These are phyloP conservation scores for Plenodomus biglobosus DNA, from an alignment of 2,329 filamentous ascomycete genomes.

Conservation along the genomic window DNA sequence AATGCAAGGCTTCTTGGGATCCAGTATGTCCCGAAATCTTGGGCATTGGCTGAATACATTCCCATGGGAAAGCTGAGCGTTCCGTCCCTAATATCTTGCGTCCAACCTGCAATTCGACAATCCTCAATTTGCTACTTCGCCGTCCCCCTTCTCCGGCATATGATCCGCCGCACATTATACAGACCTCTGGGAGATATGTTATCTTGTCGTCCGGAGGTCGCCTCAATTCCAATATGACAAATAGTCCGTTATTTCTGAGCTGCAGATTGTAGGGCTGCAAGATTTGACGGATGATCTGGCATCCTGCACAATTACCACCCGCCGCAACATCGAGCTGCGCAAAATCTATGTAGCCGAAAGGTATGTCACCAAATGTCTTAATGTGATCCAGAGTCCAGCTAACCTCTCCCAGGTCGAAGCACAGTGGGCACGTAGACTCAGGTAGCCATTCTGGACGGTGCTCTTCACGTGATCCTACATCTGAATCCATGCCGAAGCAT, in stretches of 20 bases:
- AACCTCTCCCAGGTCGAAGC: not conserved
- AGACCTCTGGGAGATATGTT: no score
- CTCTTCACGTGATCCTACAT: not conserved
- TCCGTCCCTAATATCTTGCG: not conserved
- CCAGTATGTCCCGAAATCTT: conserved; percentile 5
- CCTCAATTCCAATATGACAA: not conserved
- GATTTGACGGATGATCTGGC: not conserved
- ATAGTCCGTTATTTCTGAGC: not conserved
- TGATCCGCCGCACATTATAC: no score
- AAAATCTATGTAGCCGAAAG: not conserved
- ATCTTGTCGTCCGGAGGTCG: no score
- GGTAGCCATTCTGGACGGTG: not conserved
- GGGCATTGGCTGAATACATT: not conserved
- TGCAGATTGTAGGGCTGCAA: not conserved
- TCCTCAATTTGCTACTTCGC: no score
- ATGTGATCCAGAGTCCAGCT: not conserved
- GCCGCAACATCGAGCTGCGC: not conserved
- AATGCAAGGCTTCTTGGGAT: conserved; percentile 1
- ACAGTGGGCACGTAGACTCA: not conserved
- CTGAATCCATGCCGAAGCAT: not conserved
- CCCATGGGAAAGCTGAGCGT: not conserved
- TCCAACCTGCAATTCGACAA: not conserved
- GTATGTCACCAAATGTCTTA: not conserved
- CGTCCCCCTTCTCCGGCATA: no score
- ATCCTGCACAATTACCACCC: not conserved